Evolutionary conservation across 768 basidiomycete species (phyloP), one percentile per base, ranked within the genome.

Genomic region (Amanita muscaria): DNA sequence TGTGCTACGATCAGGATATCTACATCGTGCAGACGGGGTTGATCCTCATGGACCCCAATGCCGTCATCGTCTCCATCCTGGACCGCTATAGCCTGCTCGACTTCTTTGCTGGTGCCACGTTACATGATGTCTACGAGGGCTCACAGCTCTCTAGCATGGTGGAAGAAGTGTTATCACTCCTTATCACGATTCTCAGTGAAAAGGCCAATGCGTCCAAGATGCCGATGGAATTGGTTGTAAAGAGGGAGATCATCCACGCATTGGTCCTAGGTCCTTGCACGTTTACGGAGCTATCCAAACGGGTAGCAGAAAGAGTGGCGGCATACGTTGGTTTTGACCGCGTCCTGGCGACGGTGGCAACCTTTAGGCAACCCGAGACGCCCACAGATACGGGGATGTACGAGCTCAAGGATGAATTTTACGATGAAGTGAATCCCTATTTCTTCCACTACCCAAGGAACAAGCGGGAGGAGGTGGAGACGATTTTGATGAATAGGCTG

Each of bases 381-480:
- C 77, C 77, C 1, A 68, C 80, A 2, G 92, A 94, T 52, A 73
- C 73, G 0, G 94, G 96, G 0, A 64, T 78, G n/a, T 98, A 97
- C 63, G 83, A 92, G 49, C 76, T 98, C 42, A 85, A 81, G 59
- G 79, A 89, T 36, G 86, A 84, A 53, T 70, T 68, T 15, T 91
- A 79, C 60, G 83, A 81, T 49, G 87, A 96, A 51, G 85, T 97
- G 51, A 87, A 97, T 55, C 92, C 93, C 0, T 96, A 92, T 65
- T 96, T 93, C 68, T 88, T 85, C 57, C 93, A 97, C 58, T 97
- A 96, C 60, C 84, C 88, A 12, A 74, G 93, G 31, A 98, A 98
- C 64, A 83, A 89, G 53, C 76, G 92, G 31, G 89, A 94, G 54
- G 88, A 92, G 58, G 94, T 90, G 19, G 90, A 92, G 56, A 76